Conservation (phyloP, 352 stramenopile species). For the Thalassiosira mediterranea region DNA sequence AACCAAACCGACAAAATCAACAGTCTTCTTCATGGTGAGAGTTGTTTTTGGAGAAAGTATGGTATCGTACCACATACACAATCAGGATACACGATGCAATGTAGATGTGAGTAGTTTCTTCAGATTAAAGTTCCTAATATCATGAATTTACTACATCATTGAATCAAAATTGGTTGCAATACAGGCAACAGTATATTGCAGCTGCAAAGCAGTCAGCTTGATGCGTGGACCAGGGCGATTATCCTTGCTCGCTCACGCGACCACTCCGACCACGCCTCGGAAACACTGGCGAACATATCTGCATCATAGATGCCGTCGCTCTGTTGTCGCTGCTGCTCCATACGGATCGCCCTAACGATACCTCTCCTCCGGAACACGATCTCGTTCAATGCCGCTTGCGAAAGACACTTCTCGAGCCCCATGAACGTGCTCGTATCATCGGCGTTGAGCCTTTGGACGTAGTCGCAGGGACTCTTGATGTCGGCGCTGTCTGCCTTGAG, state of each 20-base stretch:
- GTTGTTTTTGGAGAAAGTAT: too few relatives aligned
- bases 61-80: too few relatives aligned
- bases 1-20: too few relatives aligned
- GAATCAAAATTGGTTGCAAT: too few relatives aligned
- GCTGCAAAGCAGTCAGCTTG: too few relatives aligned
- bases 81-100: too few relatives aligned
- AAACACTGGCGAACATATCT: background rate
- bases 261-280: background rate
- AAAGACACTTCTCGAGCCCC: background rate
- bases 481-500: background rate
- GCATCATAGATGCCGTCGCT: background rate
- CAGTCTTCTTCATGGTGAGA: too few relatives aligned
- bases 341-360: background rate
- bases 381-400: background rate
- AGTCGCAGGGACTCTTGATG: background rate
- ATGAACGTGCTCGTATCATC: background rate
- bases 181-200: too few relatives aligned
- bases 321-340: background rate
- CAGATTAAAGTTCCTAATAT: too few relatives aligned
- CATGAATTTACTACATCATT: too few relatives aligned
- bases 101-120: too few relatives aligned
- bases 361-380: background rate
- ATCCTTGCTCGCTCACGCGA: background rate
- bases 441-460: background rate
- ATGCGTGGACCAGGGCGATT: background rate